Evolutionary conservation across 805 yeast species (phyloP), one percentile per base, ranked within the genome.

Genomic region (Candida gorgasii): DNA sequence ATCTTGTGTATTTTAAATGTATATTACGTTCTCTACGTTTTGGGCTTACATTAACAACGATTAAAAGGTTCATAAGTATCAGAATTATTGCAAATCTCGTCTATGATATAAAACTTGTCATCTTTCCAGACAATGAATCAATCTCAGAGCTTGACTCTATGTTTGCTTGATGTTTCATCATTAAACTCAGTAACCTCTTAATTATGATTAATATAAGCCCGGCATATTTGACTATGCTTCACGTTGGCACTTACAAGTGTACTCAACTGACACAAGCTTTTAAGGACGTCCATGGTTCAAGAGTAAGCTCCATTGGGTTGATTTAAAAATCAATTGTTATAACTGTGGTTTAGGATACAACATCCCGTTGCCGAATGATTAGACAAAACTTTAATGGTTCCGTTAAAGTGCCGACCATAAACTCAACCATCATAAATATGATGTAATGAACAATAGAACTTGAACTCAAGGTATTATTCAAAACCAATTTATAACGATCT

Each of bases 101-200:
- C 90, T 78, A 52, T 57, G 62, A 61, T 53, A 47, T 47, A 40
- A 27, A 55, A 52, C 72, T 68, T 48, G 68, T 62, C 74, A 68
- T 68, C 64, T 68, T 68, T 68, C 74, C 74, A 68, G 73, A 59
- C 73, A 53, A 66, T 69, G 71, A 61, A 52, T 46, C 65, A 63
- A 63, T 72, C 84, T 83, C 87, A 75, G 90, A 84, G 89, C 90
- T 84, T 84, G 90, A 84, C 90, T 84, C 90, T 82, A 82, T 82
- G 86, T 81, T 79, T 82, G 85, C 77, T 79, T 63, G 68, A 72
- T 79, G 65, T 82, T 76, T 84, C 90, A 84, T 84, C 90, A 83
- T 74, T 42, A 58, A 27, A 50, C 50, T 44, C 51, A 38, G 36
- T 42, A 39, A 45, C 46, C 53, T 52, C 55, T 57, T 53, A 52